phyloP scores from a whole-genome alignment of 225 moss, liverwort and hornwort genomes.

The Physcomitrellopsis africana region DNA sequence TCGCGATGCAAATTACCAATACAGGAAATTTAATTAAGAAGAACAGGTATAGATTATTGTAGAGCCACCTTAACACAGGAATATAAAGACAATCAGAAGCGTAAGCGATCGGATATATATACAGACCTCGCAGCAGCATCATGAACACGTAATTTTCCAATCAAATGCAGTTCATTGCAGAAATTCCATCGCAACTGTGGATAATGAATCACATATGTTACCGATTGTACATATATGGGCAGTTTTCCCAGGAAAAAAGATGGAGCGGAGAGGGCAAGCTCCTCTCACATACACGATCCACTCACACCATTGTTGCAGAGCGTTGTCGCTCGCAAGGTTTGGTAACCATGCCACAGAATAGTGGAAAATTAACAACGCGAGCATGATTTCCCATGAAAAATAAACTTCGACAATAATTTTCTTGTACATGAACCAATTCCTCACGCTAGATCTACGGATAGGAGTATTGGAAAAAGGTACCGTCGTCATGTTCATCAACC shows the following conservation, averaged over 20 bases:
- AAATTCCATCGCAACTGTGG: not conserved
- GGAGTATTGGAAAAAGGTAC: not conserved
- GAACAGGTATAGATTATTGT: not conserved
- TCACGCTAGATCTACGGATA: slow-evolving; percentile 10
- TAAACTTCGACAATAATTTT: not conserved
- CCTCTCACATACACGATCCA: not conserved
- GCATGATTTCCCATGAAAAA: slow-evolving; percentile 10
- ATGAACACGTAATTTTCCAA: not conserved
- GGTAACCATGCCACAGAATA: slow-evolving; percentile 3
- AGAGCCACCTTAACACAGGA: not conserved
- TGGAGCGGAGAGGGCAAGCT: slow-evolving; percentile 13
- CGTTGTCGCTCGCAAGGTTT: not conserved
- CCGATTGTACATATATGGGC: slow-evolving; percentile 25
- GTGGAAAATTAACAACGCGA: not conserved
- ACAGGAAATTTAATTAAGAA: not conserved
- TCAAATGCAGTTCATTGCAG: not conserved
- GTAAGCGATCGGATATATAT: not conserved
- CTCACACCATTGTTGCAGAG: slow-evolving; percentile 4
- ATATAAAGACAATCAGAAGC: not conserved
- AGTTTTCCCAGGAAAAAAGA: not conserved
- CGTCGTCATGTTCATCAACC: too few relatives aligned
- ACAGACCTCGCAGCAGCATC: not conserved
- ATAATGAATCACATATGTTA: slow-evolving; percentile 2
- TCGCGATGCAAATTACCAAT: too few relatives aligned
- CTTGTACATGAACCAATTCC: slow-evolving; percentile 14